Evolutionary conservation across 2,329 filamentous ascomycete genomes (phyloP), one percentile per base, ranked within the genome.

Genomic region (Monascus ruber): DNA sequence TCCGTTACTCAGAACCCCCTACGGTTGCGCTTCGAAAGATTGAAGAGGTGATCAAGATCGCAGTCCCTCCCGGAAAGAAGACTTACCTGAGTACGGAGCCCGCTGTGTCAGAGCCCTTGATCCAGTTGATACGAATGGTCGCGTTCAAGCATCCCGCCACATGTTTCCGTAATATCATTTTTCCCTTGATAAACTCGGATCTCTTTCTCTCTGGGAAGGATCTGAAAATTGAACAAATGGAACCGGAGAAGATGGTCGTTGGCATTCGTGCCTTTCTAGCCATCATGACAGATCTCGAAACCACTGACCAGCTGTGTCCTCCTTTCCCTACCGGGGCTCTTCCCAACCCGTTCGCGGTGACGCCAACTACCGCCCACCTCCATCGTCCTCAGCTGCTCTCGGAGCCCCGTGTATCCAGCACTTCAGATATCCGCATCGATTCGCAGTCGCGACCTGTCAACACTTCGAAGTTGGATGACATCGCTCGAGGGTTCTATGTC

Each of bases 171-270:
- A 85, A 73, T 35, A 83, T 96, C 47, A 85, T 98, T n/a, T 96
- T 95, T 51, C 91, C 89, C 3, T 68, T 98, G 31, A 83, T 98
- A 55, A 94, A 94, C 56, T 86, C 87, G 1, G 89, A 95, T 38
- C 69, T 87, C n/a, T 91, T 95, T 56, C 72, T 76, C 26, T 77
- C 79, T 11, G 72, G 71, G 69, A 85, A 81, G 52, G 85, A 94
- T 34, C 66, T 91, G 33, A 87, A 79, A 55, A 83, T 95, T 26
- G 91, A 96, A 55, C 85, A 93, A 54, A 73, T 98, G 45, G 91
- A 98, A 45, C 91, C 93, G 0, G 93, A 98, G 56, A 83, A 85
- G 52, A 94, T 95, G 66, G 89, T 96, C n/a, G 84, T 98, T 50
- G 91, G 88, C 2, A 98, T 98, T 46, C 78, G 87, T 46, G 85